Base-by-base conservation (phyloP, 2,329 filamentous ascomycete species). In the Penicillium sp. region DNA sequence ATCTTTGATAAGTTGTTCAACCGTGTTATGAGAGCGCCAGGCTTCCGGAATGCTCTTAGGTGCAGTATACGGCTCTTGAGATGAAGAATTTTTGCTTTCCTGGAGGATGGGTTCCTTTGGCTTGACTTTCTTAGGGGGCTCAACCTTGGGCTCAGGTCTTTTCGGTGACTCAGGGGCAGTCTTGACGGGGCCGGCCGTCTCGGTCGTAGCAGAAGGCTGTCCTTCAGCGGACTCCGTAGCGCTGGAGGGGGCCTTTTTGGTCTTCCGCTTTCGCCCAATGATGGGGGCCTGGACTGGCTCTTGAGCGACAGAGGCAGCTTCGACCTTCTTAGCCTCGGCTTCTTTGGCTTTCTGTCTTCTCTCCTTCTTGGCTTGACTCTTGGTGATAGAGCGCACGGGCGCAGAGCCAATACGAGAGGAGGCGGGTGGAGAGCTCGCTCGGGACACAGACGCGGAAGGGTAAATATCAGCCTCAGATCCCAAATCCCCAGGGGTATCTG, bases 291-390 rank as follows among this genome's bases (percentile, higher is more conserved):
- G 75, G 4, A 77, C 69, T 17, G 69, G 61, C 48, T 80, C 78
- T 47, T 80, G 76, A 7, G 63, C 57, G 3, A 57, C 40, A 4
- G 56, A 20, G 7, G 59, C 58, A 11, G 40, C 54, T 35, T 72
- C 71, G 4, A 67, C 59, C 33, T 70, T 69, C 57, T 71, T 63
- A 9, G 61, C 59, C 41, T 72, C 70, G 1, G 62, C 63, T 27
- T 72, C 65, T 50, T 71, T 74, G 1, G 71, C 70, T 45, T 73
- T 73, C 35, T 76, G 71, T 42, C 67, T 60, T 37, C 75, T 63
- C 41, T 79, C 76, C 58, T 81, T 83, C 63, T 81, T 81, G 33
- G 71, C 68, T 52, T 83, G 79, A 39, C 71, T 80, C 61, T 83
- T 83, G 4, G 77, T 80, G 58, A 81, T 76, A 35, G 74, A 67